These are phyloP conservation scores for Lactarius indigo DNA, from an alignment of 768 basidiomycete genomes.

Conservation along the genomic window DNA sequence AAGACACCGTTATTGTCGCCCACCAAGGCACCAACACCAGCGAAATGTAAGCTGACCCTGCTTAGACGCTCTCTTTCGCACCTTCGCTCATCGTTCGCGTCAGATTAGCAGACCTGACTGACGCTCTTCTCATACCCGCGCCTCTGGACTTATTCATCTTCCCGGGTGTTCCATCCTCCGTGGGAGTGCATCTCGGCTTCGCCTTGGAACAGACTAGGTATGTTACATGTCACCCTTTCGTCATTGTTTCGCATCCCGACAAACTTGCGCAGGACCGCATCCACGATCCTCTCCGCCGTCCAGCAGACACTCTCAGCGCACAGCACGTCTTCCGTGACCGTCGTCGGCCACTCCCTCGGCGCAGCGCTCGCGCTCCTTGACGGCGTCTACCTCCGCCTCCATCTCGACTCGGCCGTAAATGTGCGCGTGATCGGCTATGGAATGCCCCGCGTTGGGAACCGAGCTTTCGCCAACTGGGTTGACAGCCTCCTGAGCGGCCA, in stretches of 20 bases:
- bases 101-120: neutral
- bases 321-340: neutral
- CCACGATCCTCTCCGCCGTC: neutral
- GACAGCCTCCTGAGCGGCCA: constrained; percentile 39
- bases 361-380: constrained; percentile 7
- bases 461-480: neutral
- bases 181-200: neutral
- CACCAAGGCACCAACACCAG: constrained; percentile 38
- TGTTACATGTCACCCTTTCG: neutral
- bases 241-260: neutral
- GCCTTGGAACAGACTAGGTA: neutral
- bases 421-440: neutral
- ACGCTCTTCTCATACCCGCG: neutral
- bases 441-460: constrained; percentile 9
- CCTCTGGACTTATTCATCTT: neutral
- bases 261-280: neutral
- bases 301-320: neutral
- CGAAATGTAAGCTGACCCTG: constrained; percentile 29
- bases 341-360: constrained; percentile 7
- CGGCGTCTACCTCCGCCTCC: neutral
- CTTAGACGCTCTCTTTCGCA: neutral
- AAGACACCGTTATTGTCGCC: constrained; percentile 35
- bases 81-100: neutral
- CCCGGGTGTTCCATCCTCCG: neutral
- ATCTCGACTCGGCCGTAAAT: neutral